Base-by-base conservation (phyloP, 805 yeast genomes). In the Nakazawaea ambrosiae region DNA sequence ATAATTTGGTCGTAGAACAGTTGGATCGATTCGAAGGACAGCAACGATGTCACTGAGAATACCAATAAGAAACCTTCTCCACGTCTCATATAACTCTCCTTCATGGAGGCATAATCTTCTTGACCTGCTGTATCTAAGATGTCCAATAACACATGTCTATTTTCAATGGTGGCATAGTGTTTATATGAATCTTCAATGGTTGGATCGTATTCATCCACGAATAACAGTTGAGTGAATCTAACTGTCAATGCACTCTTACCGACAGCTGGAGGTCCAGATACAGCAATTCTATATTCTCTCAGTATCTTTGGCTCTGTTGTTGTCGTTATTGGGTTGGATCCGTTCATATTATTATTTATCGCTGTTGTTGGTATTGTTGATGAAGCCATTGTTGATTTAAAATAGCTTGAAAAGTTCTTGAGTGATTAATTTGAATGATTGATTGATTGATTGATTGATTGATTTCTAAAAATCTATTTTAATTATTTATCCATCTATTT, bases 211-310 rank as follows among this genome's bases (percentile, higher is more conserved):
- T 92, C 98, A 58, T 89, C 96, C 23, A 90, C 95, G 55, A 92
- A 92, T 53, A 89, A 96, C 25, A 88, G 77, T 59, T 90, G 97
- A 39, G 92, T 88, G 53, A 92, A 72, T 60, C 92, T 95, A 47
- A 92, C 92, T 20, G 98, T 92, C 45, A 92, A 66, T 5, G 98
- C 97, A 18, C 95, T 82, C 60, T 92, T 92, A 63, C 98, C 98
- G 39, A 92, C 98, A 63, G 96, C 97, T 55, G 97, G 97, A 27
- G 97, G 97, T 40, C 97, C 98, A 40, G 90, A 96, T 31, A 90
- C 97, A 4, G 92, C 98, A 42, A 92, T 64, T 57, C 94, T 88
- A 58, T 80, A 90, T 60, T 89, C 96, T 59, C 82, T 51, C 14
- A 58, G 10, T n/a, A 26, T 31, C 20, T 28, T 6, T 17, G 18